Percentiles rank a stretch among this genome's conserved stretches.
Evolutionary conservation across 2,329 filamentous ascomycete species (phyloP).

Genomic region (Camptophora hylomeconis): DNA sequence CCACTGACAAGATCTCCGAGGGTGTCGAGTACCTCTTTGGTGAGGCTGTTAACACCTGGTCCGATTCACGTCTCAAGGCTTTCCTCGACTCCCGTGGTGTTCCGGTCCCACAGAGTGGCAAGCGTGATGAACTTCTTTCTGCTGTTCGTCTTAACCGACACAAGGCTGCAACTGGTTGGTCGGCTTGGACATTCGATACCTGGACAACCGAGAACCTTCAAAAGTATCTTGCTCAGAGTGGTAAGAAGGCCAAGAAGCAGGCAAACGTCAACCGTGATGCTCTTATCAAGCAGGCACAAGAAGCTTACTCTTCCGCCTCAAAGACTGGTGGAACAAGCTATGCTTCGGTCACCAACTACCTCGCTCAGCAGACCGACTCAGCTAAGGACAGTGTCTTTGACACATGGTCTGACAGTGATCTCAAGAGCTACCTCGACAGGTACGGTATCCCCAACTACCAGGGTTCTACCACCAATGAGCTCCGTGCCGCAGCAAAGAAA

Average conservation of each 20-base stretch:
- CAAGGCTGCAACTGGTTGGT: slow-evolving; percentile 55
- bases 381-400: slow-evolving; percentile 58
- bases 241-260: slow-evolving; percentile 45
- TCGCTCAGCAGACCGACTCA: slow-evolving; percentile 50
- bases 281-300: slow-evolving; percentile 45
- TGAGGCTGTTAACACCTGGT: slow-evolving; percentile 50
- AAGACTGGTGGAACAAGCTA: slow-evolving; percentile 32
- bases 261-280: slow-evolving; percentile 59
- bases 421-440: slow-evolving; percentile 68
- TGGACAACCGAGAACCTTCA: slow-evolving; percentile 59
- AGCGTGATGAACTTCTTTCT: slow-evolving; percentile 59
- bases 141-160: slow-evolving; percentile 61
- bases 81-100: slow-evolving; percentile 67
- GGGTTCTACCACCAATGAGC: slow-evolving; percentile 53
- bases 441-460: slow-evolving; percentile 60
- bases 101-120: slow-evolving; percentile 58
- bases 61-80: slow-evolving; percentile 62
- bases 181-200: slow-evolving; percentile 68
- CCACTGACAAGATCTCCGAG: slow-evolving; percentile 54
- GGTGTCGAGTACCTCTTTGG: slow-evolving; percentile 57
- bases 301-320: slow-evolving; percentile 33
- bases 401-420: slow-evolving; percentile 55
- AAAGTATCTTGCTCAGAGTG: slow-evolving; percentile 36
- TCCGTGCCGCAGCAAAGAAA: slow-evolving; percentile 57
- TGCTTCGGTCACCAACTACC: slow-evolving; percentile 58